phyloP scores from a whole-genome alignment of 2,329 filamentous ascomycete species.

The Verticillium isaacii region DNA sequence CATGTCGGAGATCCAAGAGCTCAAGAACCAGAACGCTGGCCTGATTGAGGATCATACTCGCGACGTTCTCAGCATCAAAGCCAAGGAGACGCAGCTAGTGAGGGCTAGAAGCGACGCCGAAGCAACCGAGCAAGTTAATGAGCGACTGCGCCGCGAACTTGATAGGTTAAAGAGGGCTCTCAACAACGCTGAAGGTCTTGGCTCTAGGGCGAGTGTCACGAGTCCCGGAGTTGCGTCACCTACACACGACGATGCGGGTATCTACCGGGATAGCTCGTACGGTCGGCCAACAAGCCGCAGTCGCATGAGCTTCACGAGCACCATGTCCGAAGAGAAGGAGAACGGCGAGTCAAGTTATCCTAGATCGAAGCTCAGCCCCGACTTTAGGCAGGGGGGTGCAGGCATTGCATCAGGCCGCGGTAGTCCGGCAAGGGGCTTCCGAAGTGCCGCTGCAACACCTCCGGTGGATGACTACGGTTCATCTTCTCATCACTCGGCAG shows the following conservation, averaged over 20 bases:
- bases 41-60: conserved; percentile 96
- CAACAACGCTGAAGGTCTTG: conserved; percentile 53
- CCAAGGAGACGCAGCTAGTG: conserved; percentile 95
- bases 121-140: conserved; percentile 79
- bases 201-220: conserved; percentile 18
- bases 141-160: conserved; percentile 79
- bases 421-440: conserved; percentile 54
- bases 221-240: conserved; percentile 36
- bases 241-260: conserved; percentile 53
- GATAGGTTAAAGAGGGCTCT: conserved; percentile 90
- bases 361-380: conserved; percentile 51
- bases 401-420: conserved; percentile 50
- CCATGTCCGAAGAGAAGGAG: conserved; percentile 72
- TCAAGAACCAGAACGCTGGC: conserved; percentile 95
- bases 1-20: conserved; percentile 81
- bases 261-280: conserved; percentile 46
- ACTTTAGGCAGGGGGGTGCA: conserved; percentile 46
- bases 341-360: conserved; percentile 52
- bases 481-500: conserved; percentile 4
- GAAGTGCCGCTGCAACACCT: conserved; percentile 24
- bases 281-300: conserved; percentile 34
- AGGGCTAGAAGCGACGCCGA: conserved; percentile 87
- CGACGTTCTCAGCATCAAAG: conserved; percentile 93
- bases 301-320: conserved; percentile 59
- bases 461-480: conserved; percentile 7